phyloP scores from a whole-genome alignment of 805 yeast species.

The Saccharomycodes ludwigii region DNA sequence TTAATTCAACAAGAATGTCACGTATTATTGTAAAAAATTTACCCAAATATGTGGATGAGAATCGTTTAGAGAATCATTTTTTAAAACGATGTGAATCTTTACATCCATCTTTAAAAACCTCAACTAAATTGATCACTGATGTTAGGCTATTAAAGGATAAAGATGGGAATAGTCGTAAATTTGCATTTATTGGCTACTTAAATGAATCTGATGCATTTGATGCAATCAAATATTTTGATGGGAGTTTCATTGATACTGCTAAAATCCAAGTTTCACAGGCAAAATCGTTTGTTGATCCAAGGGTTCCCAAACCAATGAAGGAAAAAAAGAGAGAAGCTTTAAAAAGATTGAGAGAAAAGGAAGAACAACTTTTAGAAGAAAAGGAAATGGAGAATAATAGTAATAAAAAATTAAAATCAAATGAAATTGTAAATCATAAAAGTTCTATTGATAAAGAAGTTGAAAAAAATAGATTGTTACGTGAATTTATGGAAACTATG shows the following conservation, averaged over 20 bases:
- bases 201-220: conserved; percentile 59
- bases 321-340: conserved; percentile 40
- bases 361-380: conserved; percentile 34
- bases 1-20: conserved; percentile 36
- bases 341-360: conserved; percentile 33
- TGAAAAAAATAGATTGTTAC: conserved; percentile 50
- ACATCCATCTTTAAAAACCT: conserved; percentile 14
- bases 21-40: conserved; percentile 86
- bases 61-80: conserved; percentile 56
- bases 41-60: conserved; percentile 70
- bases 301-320: conserved; percentile 55
- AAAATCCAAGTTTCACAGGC: conserved; percentile 72
- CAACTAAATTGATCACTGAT: conserved; percentile 54
- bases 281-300: conserved; percentile 74
- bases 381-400: conserved; percentile 27
- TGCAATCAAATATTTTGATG: conserved; percentile 67
- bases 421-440: conserved; percentile 18
- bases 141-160: conserved; percentile 71
- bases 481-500: conserved; percentile 75
- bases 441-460: conserved; percentile 45
- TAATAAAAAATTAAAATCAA: conserved; percentile 23
- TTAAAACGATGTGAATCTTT: conserved; percentile 19
- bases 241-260: conserved; percentile 73
- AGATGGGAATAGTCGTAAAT: conserved; percentile 79
- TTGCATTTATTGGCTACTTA: conserved; percentile 85